phyloP scores from a whole-genome alignment of 1,139 yeast species.

The Nakaseomyces delphensis region DNA sequence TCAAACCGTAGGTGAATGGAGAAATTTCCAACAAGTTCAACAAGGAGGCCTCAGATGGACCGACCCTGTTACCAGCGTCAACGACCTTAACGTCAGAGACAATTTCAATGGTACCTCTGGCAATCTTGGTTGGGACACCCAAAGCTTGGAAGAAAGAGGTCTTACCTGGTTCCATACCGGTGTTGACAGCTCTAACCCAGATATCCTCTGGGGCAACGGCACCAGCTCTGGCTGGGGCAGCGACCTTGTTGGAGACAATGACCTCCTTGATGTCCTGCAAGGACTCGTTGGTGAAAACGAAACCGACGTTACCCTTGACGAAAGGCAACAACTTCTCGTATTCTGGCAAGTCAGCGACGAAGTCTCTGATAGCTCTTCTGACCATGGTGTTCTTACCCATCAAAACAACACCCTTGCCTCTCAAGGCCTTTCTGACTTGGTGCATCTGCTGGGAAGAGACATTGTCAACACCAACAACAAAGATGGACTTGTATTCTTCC shows the following conservation, averaged over 20 bases:
- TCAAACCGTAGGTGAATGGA: conserved; percentile 98
- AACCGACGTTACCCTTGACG: conserved; percentile 98
- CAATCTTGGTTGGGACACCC: conserved; percentile 99
- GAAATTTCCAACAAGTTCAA: conserved; percentile 99
- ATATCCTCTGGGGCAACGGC: conserved; percentile 98
- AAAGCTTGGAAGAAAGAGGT: conserved; percentile 99
- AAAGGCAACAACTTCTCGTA: conserved; percentile 90
- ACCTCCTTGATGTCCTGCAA: conserved; percentile 86
- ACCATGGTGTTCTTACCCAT: conserved; percentile 99
- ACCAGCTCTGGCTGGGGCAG: conserved; percentile 99
- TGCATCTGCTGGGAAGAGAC: conserved; percentile 99
- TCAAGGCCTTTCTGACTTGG: conserved; percentile 94
- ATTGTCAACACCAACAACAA: conserved; percentile 98
- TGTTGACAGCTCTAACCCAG: conserved; percentile 98
- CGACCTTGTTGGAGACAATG: conserved; percentile 86
- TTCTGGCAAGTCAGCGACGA: conserved; percentile 89
- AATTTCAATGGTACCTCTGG: conserved; percentile 99
- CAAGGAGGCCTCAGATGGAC: conserved; percentile 98
- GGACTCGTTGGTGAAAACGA: conserved; percentile 96
- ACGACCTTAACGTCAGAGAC: conserved; percentile 96
- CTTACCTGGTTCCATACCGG: conserved; percentile 99
- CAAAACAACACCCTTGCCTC: conserved; percentile 89
- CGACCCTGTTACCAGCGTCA: conserved; percentile 76
- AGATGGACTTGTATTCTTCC: conserved; percentile 95
- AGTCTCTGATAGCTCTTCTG: conserved; percentile 98